Evolutionary conservation across 2,329 filamentous ascomycete genomes (phyloP).

Genomic region (Immersiporthe knoxdaviesiana): DNA sequence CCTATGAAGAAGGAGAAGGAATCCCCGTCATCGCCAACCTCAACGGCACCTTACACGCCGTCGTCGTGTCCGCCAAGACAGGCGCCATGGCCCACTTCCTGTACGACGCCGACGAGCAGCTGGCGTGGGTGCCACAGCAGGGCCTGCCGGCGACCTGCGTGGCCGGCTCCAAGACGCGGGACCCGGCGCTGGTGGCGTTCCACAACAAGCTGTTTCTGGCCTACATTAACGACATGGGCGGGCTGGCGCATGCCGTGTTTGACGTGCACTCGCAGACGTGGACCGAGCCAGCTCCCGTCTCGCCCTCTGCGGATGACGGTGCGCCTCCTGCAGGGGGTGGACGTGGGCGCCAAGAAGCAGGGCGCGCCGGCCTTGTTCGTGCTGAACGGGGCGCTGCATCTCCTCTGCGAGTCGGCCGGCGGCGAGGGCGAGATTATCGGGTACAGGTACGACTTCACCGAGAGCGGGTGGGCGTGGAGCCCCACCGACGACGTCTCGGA

Average conservation of each 20-base stretch:
- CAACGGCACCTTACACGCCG: slow-evolving; percentile 40
- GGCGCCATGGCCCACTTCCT: slow-evolving; percentile 39
- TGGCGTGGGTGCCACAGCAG: slow-evolving; percentile 34
- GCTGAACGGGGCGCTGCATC: slow-evolving; percentile 38
- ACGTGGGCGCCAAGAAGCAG: slow-evolving; percentile 16
- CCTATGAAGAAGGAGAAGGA: slow-evolving; percentile 27
- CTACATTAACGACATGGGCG: slow-evolving; percentile 36
- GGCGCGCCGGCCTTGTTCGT: slow-evolving; percentile 42
- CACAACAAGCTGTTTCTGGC: slow-evolving; percentile 42
- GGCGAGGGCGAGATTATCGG: slow-evolving; percentile 37
- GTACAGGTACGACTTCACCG: slow-evolving; percentile 38
- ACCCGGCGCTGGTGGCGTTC: slow-evolving; percentile 39
- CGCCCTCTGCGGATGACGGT: background rate
- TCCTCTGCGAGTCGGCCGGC: slow-evolving; percentile 37
- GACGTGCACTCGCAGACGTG: slow-evolving; percentile 33
- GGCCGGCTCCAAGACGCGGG: slow-evolving; percentile 32
- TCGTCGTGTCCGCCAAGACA: slow-evolving; percentile 35
- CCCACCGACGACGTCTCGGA: slow-evolving; percentile 40
- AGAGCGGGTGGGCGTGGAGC: slow-evolving; percentile 39
- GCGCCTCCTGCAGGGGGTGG: slow-evolving; percentile 28
- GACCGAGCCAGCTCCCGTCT: slow-evolving; percentile 14
- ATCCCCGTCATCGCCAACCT: slow-evolving; percentile 41
- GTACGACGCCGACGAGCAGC: slow-evolving; percentile 38
- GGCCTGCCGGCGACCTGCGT: slow-evolving; percentile 32
- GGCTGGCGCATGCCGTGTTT: slow-evolving; percentile 37